Conservation (phyloP, 1,284 basidiomycete genomes). For the Xerocomus amazonicus region DNA sequence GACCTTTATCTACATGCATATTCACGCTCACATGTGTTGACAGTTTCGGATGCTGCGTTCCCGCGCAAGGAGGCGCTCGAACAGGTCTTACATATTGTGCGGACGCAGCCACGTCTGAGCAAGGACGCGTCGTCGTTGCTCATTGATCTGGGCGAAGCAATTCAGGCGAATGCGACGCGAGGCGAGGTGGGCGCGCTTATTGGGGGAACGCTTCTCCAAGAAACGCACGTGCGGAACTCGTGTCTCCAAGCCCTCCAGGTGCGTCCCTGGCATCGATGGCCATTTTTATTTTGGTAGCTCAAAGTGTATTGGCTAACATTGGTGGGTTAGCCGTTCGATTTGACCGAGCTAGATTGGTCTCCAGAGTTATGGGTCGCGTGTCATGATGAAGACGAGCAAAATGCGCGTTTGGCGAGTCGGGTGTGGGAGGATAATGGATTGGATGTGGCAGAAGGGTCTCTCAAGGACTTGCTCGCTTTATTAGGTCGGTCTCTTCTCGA, state of each 20-base stretch:
- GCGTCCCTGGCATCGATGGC: not conserved
- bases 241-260: constrained; percentile 92
- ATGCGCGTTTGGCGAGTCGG: constrained; percentile 76
- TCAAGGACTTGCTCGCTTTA: constrained; percentile 61
- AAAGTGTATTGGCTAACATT: too few relatives aligned
- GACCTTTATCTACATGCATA: constrained; percentile 19
- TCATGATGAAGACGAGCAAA: constrained; percentile 93
- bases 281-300: too few relatives aligned
- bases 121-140: constrained; percentile 87
- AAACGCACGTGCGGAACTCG: constrained; percentile 85
- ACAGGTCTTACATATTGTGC: constrained; percentile 74
- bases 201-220: constrained; percentile 77
- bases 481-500: constrained; percentile 53
- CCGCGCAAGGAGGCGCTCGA: constrained; percentile 72
- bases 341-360: constrained; percentile 94
- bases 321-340: constrained; percentile 74
- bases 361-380: constrained; percentile 86
- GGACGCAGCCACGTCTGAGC: constrained; percentile 75
- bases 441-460: constrained; percentile 78
- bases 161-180: constrained; percentile 60
- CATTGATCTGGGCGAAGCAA: constrained; percentile 80
- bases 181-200: constrained; percentile 71
- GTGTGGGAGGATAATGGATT: constrained; percentile 97
- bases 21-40: not conserved
- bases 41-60: constrained; percentile 67